Conservation (phyloP, 768 basidiomycete species). For the Hebeloma cylindrosporum region DNA sequence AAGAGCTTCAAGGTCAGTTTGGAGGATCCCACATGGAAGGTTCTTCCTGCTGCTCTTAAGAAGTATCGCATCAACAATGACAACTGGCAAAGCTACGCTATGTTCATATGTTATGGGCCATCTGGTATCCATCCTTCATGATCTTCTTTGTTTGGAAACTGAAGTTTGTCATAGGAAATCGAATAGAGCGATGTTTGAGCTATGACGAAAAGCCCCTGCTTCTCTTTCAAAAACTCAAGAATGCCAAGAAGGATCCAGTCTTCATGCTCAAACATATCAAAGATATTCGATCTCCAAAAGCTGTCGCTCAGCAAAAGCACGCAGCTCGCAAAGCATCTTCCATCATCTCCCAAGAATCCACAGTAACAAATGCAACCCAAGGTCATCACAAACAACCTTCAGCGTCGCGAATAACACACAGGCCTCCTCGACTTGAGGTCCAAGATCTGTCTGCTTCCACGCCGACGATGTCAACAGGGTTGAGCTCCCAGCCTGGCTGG, state of each 20-base stretch:
- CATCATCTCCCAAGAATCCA: slow-evolving; percentile 43
- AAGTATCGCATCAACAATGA: slow-evolving; percentile 99
- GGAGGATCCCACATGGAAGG: slow-evolving; percentile 98
- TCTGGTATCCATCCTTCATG: slow-evolving; percentile 60
- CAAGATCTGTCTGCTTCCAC: slow-evolving; percentile 54
- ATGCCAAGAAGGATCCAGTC: slow-evolving; percentile 95
- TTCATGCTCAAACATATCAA: slow-evolving; percentile 98
- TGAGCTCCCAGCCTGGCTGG: slow-evolving; percentile 74
- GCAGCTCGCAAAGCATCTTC: slow-evolving; percentile 80
- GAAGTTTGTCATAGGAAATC: slow-evolving; percentile 47
- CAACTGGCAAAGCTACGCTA: slow-evolving; percentile 98
- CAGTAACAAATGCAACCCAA: slow-evolving; percentile 41
- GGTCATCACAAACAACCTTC: slow-evolving; percentile 45
- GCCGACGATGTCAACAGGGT: slow-evolving; percentile 53
- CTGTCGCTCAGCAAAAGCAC: slow-evolving; percentile 95
- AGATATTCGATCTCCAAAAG: slow-evolving; percentile 96
- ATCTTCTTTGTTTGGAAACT: background rate
- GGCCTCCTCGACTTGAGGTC: slow-evolving; percentile 72
- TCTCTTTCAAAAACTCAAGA: slow-evolving; percentile 96
- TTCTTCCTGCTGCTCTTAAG: slow-evolving; percentile 94
- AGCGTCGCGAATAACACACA: slow-evolving; percentile 42
- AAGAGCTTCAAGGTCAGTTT: slow-evolving; percentile 97
- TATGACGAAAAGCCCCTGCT: slow-evolving; percentile 98
- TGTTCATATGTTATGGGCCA: slow-evolving; percentile 98
- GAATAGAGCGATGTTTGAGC: slow-evolving; percentile 90